These are phyloP conservation scores for Komagataella kurtzmanii DNA, from an alignment of 805 yeast species.

Conservation along the genomic window DNA sequence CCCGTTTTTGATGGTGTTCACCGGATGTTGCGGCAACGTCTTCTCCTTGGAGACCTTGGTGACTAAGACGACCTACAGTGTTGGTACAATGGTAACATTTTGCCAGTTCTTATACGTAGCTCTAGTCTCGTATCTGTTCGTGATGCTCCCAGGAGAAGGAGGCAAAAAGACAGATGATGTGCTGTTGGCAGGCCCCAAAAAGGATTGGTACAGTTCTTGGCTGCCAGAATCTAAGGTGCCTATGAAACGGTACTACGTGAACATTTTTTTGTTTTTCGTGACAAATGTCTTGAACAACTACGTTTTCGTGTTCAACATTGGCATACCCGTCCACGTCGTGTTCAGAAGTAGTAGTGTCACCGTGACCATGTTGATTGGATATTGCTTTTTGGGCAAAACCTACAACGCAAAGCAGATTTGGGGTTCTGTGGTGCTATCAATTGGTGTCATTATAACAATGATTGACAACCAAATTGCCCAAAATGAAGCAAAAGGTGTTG, in stretches of 20 bases:
- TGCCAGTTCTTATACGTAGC: constrained; percentile 42
- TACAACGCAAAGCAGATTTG: constrained; percentile 32
- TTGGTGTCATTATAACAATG: constrained; percentile 37
- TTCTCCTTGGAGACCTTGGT: constrained; percentile 45
- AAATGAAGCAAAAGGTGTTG: not conserved
- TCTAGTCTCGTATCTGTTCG: constrained; percentile 22
- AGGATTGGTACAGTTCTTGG: constrained; percentile 13
- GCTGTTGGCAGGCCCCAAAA: constrained; percentile 15
- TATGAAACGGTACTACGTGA: constrained; percentile 24
- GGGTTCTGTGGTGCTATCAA: constrained; percentile 36
- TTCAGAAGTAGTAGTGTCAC: constrained; percentile 54
- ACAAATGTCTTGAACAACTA: constrained; percentile 41
- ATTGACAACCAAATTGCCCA: constrained; percentile 5
- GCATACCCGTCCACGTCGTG: constrained; percentile 56
- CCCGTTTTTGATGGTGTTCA: constrained; percentile 29
- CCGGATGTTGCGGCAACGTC: constrained; percentile 68
- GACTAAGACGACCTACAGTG: constrained; percentile 14
- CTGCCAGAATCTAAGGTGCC: constrained; percentile 25
- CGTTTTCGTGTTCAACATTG: constrained; percentile 41
- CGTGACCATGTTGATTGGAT: constrained; percentile 45
- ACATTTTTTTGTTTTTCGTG: constrained; percentile 35
- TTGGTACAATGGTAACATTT: constrained; percentile 45
- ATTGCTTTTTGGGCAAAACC: constrained; percentile 25
- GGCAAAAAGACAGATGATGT: not conserved
- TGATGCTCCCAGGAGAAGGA: not conserved